phyloP scores from a whole-genome alignment of 805 yeast genomes.

The Saccharomycopsis javanensis region DNA sequence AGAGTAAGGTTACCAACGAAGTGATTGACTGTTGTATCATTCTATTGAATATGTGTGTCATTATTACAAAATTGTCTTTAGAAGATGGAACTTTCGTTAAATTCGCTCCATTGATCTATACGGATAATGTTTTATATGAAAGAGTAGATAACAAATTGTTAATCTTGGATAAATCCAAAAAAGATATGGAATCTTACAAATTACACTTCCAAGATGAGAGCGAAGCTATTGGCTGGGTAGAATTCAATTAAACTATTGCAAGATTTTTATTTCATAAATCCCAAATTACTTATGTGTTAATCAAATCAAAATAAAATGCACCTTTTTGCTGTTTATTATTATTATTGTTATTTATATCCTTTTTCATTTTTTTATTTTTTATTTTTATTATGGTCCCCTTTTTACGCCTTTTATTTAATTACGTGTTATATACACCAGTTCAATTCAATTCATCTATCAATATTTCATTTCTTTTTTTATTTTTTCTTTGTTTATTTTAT shows the following conservation, averaged over 20 bases:
- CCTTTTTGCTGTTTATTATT: neutral
- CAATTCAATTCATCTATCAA: neutral
- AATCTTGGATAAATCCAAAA: constrained; percentile 7
- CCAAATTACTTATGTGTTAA: no score
- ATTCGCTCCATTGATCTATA: constrained; percentile 16
- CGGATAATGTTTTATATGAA: constrained; percentile 13
- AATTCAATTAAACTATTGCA: neutral
- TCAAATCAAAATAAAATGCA: no score
- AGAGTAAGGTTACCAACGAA: constrained; percentile 12
- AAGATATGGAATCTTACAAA: constrained; percentile 14
- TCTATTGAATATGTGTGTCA: constrained; percentile 14
- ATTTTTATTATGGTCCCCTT: neutral
- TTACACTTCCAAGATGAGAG: constrained; percentile 12
- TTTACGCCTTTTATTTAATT: neutral
- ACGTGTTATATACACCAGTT: neutral
- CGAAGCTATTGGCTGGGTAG: constrained; percentile 15
- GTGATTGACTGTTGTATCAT: constrained; percentile 15
- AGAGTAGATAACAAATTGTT: constrained; percentile 8
- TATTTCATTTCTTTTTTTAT: neutral
- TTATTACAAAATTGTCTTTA: constrained; percentile 12
- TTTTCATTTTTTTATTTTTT: neutral
- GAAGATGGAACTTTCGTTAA: constrained; percentile 5
- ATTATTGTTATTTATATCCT: neutral
- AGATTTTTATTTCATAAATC: neutral
- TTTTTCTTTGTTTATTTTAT: neutral